These are phyloP conservation scores for Didymella pomorum DNA, from an alignment of 2,329 filamentous ascomycete species.

Conservation along the genomic window DNA sequence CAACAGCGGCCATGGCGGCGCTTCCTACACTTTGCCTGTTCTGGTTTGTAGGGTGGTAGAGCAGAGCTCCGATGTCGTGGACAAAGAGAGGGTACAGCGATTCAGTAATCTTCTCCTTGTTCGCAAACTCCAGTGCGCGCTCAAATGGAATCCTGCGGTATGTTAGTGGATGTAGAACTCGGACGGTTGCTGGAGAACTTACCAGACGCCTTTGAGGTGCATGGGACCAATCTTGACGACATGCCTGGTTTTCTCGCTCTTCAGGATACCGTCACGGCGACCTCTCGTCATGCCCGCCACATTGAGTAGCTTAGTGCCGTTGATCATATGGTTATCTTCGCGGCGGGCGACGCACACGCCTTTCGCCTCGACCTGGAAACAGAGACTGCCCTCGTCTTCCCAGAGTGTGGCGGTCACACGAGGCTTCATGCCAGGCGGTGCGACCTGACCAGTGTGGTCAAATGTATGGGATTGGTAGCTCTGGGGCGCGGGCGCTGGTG, in stretches of 20 bases:
- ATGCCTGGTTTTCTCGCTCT: slow-evolving; percentile 95
- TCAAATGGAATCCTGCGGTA: slow-evolving; percentile 89
- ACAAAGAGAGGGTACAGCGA: slow-evolving; percentile 94
- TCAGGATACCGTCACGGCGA: slow-evolving; percentile 92
- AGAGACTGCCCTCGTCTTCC: slow-evolving; percentile 97
- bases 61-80: slow-evolving; percentile 90
- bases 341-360: slow-evolving; percentile 94
- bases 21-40: slow-evolving; percentile 78
- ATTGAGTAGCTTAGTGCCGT: slow-evolving; percentile 95
- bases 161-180: slow-evolving; percentile 18
- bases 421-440: slow-evolving; percentile 94
- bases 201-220: slow-evolving; percentile 83
- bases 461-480: slow-evolving; percentile 62
- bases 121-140: slow-evolving; percentile 95
- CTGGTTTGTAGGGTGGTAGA: slow-evolving; percentile 93
- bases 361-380: slow-evolving; percentile 96
- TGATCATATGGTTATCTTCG: slow-evolving; percentile 99
- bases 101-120: slow-evolving; percentile 99
- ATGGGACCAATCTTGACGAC: slow-evolving; percentile 99
- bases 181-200: slow-evolving; percentile 7
- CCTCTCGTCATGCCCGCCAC: slow-evolving; percentile 98
- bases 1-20: slow-evolving; percentile 77
- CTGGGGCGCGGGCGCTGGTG: slow-evolving; percentile 43
- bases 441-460: slow-evolving; percentile 90
- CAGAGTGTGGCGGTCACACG: slow-evolving; percentile 94